Percentiles rank a stretch among this genome's conserved stretches.
Evolutionary conservation across 225 moss, liverwort and hornwort genomes (phyloP).

Genomic region (Antitrichia curtipendula): DNA sequence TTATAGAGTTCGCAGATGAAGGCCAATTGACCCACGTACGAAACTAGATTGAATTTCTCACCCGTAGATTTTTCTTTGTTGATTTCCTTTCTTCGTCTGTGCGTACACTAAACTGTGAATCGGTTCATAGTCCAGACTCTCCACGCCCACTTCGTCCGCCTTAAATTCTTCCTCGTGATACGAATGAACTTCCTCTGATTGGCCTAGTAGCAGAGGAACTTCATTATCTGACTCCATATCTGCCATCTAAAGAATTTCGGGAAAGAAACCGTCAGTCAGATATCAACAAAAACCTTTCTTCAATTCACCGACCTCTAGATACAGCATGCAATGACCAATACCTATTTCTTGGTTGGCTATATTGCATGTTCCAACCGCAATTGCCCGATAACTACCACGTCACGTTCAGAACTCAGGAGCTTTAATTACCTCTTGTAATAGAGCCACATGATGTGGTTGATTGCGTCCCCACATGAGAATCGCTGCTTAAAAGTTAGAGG

Average conservation of each 20-base stretch:
- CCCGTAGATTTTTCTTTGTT: conserved; percentile 59
- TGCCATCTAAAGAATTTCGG: conserved; percentile 22
- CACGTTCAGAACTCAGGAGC: not conserved
- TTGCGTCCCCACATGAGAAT: conserved; percentile 32
- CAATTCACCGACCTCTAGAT: not conserved
- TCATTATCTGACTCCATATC: conserved; percentile 34
- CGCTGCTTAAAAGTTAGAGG: not conserved
- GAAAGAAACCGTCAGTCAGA: not conserved
- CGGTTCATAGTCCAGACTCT: conserved; percentile 77
- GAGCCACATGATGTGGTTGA: conserved; percentile 12
- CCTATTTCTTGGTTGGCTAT: not conserved
- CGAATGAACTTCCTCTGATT: conserved; percentile 17
- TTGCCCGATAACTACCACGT: not conserved
- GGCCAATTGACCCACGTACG: not conserved
- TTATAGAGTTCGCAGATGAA: not conserved
- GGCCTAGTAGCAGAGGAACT: conserved; percentile 37
- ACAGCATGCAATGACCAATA: not conserved
- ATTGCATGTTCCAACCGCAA: not conserved
- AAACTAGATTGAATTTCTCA: not conserved
- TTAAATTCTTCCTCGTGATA: conserved; percentile 11
- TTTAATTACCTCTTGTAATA: conserved; percentile 26
- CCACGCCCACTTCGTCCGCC: conserved; percentile 44
- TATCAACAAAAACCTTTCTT: not conserved
- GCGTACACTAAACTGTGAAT: conserved; percentile 56
- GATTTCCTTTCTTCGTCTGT: conserved; percentile 26